Evolutionary conservation across 257 asterid genomes (phyloP).

Genomic region (Solanum appendiculatum): DNA sequence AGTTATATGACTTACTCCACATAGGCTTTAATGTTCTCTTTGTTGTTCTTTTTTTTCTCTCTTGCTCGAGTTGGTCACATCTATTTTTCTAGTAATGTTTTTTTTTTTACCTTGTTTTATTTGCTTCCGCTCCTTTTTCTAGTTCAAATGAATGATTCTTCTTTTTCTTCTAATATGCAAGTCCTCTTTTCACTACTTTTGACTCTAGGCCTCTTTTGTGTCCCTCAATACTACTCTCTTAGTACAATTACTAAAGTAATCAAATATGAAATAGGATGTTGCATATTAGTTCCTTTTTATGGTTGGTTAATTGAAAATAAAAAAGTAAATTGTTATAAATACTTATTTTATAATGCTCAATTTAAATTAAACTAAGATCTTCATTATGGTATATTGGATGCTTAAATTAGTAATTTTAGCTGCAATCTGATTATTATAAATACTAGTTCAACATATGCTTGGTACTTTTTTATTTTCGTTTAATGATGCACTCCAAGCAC

Average conservation of each 20-base stretch:
- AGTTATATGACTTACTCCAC: background rate
- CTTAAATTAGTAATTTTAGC: background rate
- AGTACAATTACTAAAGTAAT: background rate
- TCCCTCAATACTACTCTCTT: background rate
- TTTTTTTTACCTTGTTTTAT: background rate
- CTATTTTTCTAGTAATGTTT: background rate
- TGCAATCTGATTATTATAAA: background rate
- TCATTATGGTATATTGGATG: background rate
- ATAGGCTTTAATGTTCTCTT: background rate
- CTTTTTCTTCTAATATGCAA: background rate
- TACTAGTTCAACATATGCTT: background rate
- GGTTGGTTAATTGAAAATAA: background rate
- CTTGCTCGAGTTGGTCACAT: background rate
- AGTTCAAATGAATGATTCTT: background rate
- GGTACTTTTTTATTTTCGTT: background rate
- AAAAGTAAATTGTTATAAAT: background rate
- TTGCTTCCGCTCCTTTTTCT: background rate
- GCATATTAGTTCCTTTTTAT: background rate
- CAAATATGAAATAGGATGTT: background rate
- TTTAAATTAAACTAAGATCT: background rate
- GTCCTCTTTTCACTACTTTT: background rate
- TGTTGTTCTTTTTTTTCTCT: background rate
- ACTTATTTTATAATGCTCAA: background rate
- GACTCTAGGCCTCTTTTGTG: background rate
- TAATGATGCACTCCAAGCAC: background rate